Evolutionary conservation across 352 stramenopile species (phyloP), one percentile per base, ranked within the genome.

Genomic region (Achlya hypogyna): DNA sequence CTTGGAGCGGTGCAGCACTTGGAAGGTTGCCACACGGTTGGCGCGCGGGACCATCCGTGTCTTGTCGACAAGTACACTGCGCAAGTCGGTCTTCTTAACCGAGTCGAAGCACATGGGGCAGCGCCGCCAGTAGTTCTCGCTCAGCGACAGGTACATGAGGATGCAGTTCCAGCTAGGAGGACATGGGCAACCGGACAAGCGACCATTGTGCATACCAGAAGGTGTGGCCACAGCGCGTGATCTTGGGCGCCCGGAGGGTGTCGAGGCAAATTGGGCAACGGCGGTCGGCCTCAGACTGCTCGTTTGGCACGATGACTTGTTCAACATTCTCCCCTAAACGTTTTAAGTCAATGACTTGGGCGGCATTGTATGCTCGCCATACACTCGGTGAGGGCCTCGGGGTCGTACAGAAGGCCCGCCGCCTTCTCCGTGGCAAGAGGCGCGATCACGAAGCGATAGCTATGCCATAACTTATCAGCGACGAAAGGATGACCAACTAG

Each of bases 51-150:
- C 79, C 0, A 88, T 69, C 31, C 79, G 73, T 25, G 88, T 66
- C 53, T 79, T 72, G 49, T 89, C 73, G 35, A 93, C 66, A 20
- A 78, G 74, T 12, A 91, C 83, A 69, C 82, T 92, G 42, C 83
- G 81, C 49, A 93, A 47, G 29, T 93, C 83, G 0, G 73, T 81
- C 69, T 91, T 93, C 70, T 93, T 83, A 51, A 92, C 81, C 22
- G 82, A 86, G 59, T 93, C 85, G 62, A 93, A 93, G 66, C 85
- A 93, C 85, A 93, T 93, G 6, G 85, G 85, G 53, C 85, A 93
- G 38, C 85, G 83, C 31, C 82, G 79, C 85, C 85, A 93, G 73
- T 93, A 93, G 70, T 93, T 93, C 59, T 93, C 85, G 42, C 75
- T 87, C 71, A 93, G 71, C 3, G 85, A 93, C 52, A 93, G 43